These are phyloP conservation scores for Didymella glomerata DNA, from an alignment of 2,329 filamentous ascomycete species.

Conservation along the genomic window DNA sequence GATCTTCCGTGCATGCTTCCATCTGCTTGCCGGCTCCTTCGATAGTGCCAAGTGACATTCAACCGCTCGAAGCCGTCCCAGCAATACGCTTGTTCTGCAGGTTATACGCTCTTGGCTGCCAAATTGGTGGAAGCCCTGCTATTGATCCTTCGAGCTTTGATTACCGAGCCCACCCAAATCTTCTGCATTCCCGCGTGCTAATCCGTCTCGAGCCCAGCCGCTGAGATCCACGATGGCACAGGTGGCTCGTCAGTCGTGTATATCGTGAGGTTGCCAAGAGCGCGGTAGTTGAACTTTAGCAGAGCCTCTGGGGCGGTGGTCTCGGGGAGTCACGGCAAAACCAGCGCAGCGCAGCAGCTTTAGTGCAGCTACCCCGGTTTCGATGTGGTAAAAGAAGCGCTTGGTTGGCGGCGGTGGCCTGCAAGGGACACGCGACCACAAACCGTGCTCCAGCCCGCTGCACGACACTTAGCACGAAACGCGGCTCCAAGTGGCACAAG, in stretches of 20 bases:
- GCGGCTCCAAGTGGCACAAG: slow-evolving; percentile 16
- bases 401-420: slow-evolving; percentile 10
- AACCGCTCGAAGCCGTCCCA: slow-evolving; percentile 8
- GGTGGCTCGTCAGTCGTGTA: background rate
- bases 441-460: slow-evolving; percentile 22
- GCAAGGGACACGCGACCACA: slow-evolving; percentile 18
- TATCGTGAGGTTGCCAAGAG: slow-evolving; percentile 12
- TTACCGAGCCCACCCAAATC: slow-evolving; percentile 19
- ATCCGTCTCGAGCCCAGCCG: background rate
- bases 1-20: slow-evolving; percentile 17
- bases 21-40: slow-evolving; percentile 6
- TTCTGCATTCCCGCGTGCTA: slow-evolving; percentile 11
- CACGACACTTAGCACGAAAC: slow-evolving; percentile 21
- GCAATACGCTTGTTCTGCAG: slow-evolving; percentile 17
- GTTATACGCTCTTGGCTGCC: slow-evolving; percentile 13
- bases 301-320: background rate
- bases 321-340: slow-evolving; percentile 16
- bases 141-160: slow-evolving; percentile 2
- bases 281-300: slow-evolving; percentile 2
- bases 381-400: slow-evolving; percentile 21
- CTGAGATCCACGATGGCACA: slow-evolving; percentile 1
- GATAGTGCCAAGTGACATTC: slow-evolving; percentile 13
- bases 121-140: slow-evolving; percentile 11
- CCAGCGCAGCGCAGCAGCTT: background rate
- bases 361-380: slow-evolving; percentile 19